Evolutionary conservation across 805 yeast genomes (phyloP).

Genomic region (Pichia eremophila): DNA sequence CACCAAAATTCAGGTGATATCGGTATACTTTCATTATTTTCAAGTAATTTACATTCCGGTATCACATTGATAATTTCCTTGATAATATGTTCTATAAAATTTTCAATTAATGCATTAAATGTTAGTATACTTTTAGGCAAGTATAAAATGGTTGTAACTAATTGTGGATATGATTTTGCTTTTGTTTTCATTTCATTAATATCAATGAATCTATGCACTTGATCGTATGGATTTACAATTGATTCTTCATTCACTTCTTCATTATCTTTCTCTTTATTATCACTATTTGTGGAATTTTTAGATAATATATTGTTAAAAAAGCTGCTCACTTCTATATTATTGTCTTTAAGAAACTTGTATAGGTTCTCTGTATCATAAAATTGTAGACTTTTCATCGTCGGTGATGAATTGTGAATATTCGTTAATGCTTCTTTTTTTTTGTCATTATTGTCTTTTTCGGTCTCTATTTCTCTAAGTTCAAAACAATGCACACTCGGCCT

Average conservation of each 20-base stretch:
- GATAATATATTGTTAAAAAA: neutral
- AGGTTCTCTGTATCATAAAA: neutral
- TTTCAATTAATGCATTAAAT: slow-evolving; percentile 15
- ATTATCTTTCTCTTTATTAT: neutral
- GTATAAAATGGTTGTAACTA: slow-evolving; percentile 13
- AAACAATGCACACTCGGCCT: neutral
- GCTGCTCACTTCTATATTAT: neutral
- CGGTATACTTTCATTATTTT: neutral
- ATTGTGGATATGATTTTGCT: neutral
- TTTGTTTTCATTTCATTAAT: slow-evolving; percentile 7
- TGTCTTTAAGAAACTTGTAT: neutral
- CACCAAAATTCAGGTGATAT: slow-evolving; percentile 9
- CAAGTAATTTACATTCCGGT: neutral
- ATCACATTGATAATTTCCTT: neutral
- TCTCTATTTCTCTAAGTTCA: neutral
- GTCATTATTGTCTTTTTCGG: neutral
- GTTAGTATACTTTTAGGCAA: slow-evolving; percentile 13
- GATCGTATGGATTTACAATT: neutral
- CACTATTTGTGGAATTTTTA: neutral
- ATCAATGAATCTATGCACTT: neutral
- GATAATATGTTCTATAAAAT: slow-evolving; percentile 8
- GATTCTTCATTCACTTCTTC: neutral
- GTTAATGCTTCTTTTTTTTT: neutral
- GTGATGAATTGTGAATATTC: neutral
- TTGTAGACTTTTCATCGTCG: neutral